Evolutionary conservation across 768 basidiomycete species (phyloP).

Genomic region (Termitomyces sp.): DNA sequence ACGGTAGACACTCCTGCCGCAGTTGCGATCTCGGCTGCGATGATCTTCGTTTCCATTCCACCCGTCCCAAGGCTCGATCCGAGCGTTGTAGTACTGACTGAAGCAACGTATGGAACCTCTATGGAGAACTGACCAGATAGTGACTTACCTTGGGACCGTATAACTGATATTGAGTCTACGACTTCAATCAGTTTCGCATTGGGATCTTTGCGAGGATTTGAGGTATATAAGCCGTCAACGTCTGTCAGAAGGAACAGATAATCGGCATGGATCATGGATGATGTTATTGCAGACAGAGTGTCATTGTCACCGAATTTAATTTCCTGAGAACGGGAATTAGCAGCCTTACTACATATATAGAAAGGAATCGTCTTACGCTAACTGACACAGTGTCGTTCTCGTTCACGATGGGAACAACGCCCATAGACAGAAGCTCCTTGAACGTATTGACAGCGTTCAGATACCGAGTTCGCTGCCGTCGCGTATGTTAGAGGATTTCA

Average conservation of each 20-base stretch:
- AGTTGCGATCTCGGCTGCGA: slow-evolving; percentile 96
- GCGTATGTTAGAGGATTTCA: slow-evolving; percentile 17
- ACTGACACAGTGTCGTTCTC: slow-evolving; percentile 99
- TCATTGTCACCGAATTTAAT: slow-evolving; percentile 99
- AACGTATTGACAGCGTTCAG: slow-evolving; percentile 96
- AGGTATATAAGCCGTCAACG: slow-evolving; percentile 92
- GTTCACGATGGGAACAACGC: slow-evolving; percentile 96
- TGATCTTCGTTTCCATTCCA: slow-evolving; percentile 99
- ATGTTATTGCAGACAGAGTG: slow-evolving; percentile 94
- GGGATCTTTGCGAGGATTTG: slow-evolving; percentile 78
- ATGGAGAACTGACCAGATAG: background rate
- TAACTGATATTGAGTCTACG: slow-evolving; percentile 64
- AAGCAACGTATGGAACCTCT: background rate
- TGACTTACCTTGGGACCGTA: slow-evolving; percentile 77
- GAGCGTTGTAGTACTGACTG: slow-evolving; percentile 89
- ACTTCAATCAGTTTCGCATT: slow-evolving; percentile 40
- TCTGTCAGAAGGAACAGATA: slow-evolving; percentile 96
- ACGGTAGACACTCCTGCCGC: slow-evolving; percentile 92
- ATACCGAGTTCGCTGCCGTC: slow-evolving; percentile 80
- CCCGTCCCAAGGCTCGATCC: slow-evolving; percentile 95
- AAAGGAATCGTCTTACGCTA: slow-evolving; percentile 57
- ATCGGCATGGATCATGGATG: slow-evolving; percentile 97
- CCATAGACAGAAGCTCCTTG: slow-evolving; percentile 86
- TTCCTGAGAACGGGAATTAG: slow-evolving; percentile 55
- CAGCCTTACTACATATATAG: background rate